These are phyloP conservation scores for Tubosaeta brunneosetosa DNA, from an alignment of 768 basidiomycete species.

Conservation along the genomic window DNA sequence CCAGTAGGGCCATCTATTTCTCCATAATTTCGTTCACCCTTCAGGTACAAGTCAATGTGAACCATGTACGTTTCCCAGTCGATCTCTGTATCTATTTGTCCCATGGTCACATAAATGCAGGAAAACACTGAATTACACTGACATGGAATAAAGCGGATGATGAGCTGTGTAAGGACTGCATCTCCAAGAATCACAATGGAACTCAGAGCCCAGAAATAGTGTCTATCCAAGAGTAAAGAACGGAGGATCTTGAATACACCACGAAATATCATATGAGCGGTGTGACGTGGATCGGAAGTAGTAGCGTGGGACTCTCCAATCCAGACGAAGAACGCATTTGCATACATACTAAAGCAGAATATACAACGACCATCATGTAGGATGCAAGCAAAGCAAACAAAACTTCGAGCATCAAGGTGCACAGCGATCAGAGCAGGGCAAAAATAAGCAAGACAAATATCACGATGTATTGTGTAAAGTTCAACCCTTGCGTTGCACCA, in stretches of 20 bases:
- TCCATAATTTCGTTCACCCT: slow-evolving; percentile 81
- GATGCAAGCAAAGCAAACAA: slow-evolving; percentile 12
- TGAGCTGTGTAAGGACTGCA: slow-evolving; percentile 70
- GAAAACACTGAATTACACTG: slow-evolving; percentile 29
- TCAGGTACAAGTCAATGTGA: slow-evolving; percentile 72
- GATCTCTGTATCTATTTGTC: slow-evolving; percentile 85
- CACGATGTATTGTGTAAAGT: slow-evolving; percentile 7
- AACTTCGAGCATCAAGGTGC: neutral
- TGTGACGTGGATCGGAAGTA: slow-evolving; percentile 6
- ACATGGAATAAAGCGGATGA: slow-evolving; percentile 84
- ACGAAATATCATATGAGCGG: neutral
- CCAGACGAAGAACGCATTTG: slow-evolving; percentile 2
- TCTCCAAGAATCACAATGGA: slow-evolving; percentile 67
- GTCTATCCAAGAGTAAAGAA: slow-evolving; percentile 42
- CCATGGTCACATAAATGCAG: slow-evolving; percentile 13
- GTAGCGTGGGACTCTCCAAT: neutral
- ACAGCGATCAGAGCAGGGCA: slow-evolving; percentile 6
- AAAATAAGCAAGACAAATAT: slow-evolving; percentile 5
- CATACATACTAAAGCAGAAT: slow-evolving; percentile 14
- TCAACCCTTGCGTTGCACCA: slow-evolving; percentile 28
- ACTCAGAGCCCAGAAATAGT: slow-evolving; percentile 66
- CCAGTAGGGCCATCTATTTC: slow-evolving; percentile 86
- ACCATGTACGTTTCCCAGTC: slow-evolving; percentile 97
- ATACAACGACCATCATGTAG: slow-evolving; percentile 4
- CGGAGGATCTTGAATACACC: slow-evolving; percentile 5